phyloP scores from a whole-genome alignment of 306 rosid species.

The Malus sieversii region DNA sequence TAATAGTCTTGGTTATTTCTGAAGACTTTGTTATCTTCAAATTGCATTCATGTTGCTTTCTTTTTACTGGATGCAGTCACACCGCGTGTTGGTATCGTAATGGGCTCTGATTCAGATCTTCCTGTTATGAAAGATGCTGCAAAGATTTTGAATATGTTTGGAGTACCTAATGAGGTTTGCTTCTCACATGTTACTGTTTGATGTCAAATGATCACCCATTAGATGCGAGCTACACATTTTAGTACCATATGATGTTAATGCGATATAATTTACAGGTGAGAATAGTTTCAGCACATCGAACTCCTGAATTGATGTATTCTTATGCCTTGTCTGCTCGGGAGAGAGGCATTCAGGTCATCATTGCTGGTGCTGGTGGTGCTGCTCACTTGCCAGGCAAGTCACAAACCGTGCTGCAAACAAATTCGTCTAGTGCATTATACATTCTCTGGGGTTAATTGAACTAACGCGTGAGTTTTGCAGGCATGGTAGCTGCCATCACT shows the following conservation, averaged over 20 bases:
- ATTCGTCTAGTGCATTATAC: background rate
- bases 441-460: slow-evolving; percentile 10
- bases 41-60: slow-evolving; percentile 7
- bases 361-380: slow-evolving; percentile 97
- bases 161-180: slow-evolving; percentile 67
- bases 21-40: background rate
- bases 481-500: slow-evolving; percentile 89
- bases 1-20: background rate
- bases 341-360: slow-evolving; percentile 72
- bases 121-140: slow-evolving; percentile 91
- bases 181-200: background rate
- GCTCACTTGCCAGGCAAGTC: slow-evolving; percentile 83
- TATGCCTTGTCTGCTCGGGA: slow-evolving; percentile 61
- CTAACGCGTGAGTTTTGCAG: slow-evolving; percentile 28
- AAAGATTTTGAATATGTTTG: slow-evolving; percentile 57
- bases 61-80: slow-evolving; percentile 33
- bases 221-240: background rate
- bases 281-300: slow-evolving; percentile 87
- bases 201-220: background rate
- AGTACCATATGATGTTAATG: background rate
- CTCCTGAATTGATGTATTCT: slow-evolving; percentile 71
- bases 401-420: background rate
- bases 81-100: slow-evolving; percentile 73
- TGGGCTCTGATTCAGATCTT: slow-evolving; percentile 98
- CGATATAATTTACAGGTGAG: slow-evolving; percentile 44